Evolutionary conservation across 208 protist species (phyloP), one percentile per base, ranked within the genome.

Genomic region (Naegleria gruberi): DNA sequence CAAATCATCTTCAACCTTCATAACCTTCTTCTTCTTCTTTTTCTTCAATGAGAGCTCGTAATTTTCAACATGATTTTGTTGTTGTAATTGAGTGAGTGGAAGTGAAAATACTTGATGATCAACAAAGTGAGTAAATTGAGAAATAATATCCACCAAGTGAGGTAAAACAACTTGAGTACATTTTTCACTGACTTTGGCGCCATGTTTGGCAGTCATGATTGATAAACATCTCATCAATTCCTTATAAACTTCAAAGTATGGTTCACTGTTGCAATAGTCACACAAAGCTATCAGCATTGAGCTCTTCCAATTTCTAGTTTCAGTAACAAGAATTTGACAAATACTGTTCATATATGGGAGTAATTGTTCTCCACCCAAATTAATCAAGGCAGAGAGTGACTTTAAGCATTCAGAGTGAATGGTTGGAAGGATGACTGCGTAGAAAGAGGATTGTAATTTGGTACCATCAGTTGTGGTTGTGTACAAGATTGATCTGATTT

Each of bases 201-300:
- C 30, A 77, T 77, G 65, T 8, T 37, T 77, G 30, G 65, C 26
- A 37, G 30, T 6, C 30, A 77, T 37, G 34, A 77, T 77, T 7
- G 65, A 37, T 8, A 77, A n/a, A 77, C 77, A 83, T 83, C 77
- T 83, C n/a, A 83, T 83, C 26, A 83, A 15, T 26, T 83, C 77
- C 44, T 44, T 83, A 26, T 83, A 83, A 4, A 83, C 77, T 44
- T 83, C 77, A 41, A 83, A 41, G 34, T 77, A 77, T 7, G 17
- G 17, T 8, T 77, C 65, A 37, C 65, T 37, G 8, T 77, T 77
- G 30, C 30, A 77, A 37, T 77, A 77, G 30, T 77, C 65, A 37
- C 65, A 37, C 10, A 77, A n/a, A 5, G 65, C 65, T 2, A 77
- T 77, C 65, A 77, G 17, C 34, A 77, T 37, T 5, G 40, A 44